Conservation (phyloP, 768 basidiomycete species). For the Porpolomopsis calyptriformis region DNA sequence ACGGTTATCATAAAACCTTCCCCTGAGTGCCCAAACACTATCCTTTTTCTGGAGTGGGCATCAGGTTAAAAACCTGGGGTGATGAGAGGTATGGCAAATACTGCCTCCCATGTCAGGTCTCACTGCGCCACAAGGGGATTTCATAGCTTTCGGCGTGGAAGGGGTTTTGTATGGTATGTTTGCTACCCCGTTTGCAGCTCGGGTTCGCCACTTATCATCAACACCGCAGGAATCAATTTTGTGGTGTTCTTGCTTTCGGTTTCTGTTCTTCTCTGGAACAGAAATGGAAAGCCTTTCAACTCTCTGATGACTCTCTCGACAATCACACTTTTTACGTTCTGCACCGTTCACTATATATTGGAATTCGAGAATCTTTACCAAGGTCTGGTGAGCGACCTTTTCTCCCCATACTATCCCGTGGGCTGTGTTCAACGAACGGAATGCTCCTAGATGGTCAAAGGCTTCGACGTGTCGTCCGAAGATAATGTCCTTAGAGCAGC, state of each 20-base stretch:
- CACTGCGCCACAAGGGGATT: too few relatives aligned
- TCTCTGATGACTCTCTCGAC: background rate
- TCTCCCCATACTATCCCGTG: background rate
- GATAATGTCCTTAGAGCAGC: background rate
- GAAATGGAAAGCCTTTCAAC: background rate
- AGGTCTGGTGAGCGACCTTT: background rate
- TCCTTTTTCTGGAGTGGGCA: too few relatives aligned
- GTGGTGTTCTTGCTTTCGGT: background rate
- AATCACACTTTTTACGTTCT: background rate
- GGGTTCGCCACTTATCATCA: too few relatives aligned
- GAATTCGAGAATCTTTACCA: background rate
- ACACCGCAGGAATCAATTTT: too few relatives aligned
- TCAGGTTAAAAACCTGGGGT: too few relatives aligned
- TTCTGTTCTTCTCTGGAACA: background rate
- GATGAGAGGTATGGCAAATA: too few relatives aligned
- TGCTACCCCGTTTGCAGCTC: too few relatives aligned
- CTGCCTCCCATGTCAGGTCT: too few relatives aligned
- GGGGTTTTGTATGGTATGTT: too few relatives aligned
- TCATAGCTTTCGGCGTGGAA: too few relatives aligned
- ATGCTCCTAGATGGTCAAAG: background rate
- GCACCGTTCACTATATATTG: conserved; percentile 1
- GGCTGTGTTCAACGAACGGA: background rate
- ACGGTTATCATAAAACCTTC: too few relatives aligned
- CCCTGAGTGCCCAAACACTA: too few relatives aligned
- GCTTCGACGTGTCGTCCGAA: background rate